Evolutionary conservation across 1,139 yeast species (phyloP).

Genomic region (Sugiyamaella novakii): DNA sequence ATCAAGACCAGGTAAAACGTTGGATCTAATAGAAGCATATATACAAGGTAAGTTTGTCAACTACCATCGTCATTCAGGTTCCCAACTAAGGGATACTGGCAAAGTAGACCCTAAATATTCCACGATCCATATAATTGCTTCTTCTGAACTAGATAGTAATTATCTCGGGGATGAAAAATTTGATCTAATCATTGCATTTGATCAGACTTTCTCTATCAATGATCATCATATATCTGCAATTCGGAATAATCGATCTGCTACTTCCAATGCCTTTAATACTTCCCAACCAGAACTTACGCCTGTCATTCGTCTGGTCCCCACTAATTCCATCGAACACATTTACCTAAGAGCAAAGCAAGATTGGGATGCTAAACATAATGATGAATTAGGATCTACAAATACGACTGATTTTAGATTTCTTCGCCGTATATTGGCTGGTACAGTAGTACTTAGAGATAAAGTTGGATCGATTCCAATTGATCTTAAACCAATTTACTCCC

Average conservation of each 20-base stretch:
- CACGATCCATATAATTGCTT: slow-evolving; percentile 42
- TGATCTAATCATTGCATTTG: slow-evolving; percentile 70
- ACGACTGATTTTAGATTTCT: slow-evolving; percentile 45
- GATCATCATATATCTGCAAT: slow-evolving; percentile 42
- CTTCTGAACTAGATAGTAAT: slow-evolving; percentile 34
- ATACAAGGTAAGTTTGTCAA: slow-evolving; percentile 68
- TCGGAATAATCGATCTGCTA: slow-evolving; percentile 34
- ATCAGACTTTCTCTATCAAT: slow-evolving; percentile 60
- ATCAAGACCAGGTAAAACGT: slow-evolving; percentile 59
- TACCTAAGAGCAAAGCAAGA: slow-evolving; percentile 26
- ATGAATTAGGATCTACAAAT: slow-evolving; percentile 1
- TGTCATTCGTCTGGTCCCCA: slow-evolving; percentile 68
- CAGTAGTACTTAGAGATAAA: slow-evolving; percentile 77
- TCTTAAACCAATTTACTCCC: slow-evolving; percentile 71
- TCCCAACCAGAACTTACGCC: slow-evolving; percentile 47
- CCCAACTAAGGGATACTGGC: slow-evolving; percentile 34
- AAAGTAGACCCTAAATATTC: slow-evolving; percentile 30
- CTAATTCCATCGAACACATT: slow-evolving; percentile 78
- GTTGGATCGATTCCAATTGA: slow-evolving; percentile 87
- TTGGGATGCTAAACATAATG: slow-evolving; percentile 43
- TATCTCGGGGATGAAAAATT: slow-evolving; percentile 43
- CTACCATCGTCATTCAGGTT: slow-evolving; percentile 68
- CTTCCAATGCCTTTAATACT: slow-evolving; percentile 11
- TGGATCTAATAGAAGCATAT: slow-evolving; percentile 79
- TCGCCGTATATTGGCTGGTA: slow-evolving; percentile 73